phyloP scores from a whole-genome alignment of 139 green algal genomes.

The Edaphochlamys debaryana region DNA sequence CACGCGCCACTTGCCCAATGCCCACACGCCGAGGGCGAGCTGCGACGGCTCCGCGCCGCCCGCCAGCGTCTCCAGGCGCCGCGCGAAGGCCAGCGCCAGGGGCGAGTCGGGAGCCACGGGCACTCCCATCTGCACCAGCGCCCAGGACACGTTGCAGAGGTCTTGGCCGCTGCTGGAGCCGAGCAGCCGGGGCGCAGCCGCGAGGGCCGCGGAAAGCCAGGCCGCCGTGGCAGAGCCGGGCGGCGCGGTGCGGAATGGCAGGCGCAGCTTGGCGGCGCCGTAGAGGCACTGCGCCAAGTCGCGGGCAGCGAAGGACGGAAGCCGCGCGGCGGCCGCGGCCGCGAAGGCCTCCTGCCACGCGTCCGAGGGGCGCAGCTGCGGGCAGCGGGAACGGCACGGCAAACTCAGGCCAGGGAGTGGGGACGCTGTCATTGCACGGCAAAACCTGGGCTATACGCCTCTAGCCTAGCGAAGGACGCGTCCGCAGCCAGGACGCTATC shows the following conservation, averaged over 20 bases:
- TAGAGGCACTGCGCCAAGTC: constrained; percentile 51
- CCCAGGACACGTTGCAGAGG: constrained; percentile 44
- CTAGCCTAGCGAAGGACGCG: too few species aligned
- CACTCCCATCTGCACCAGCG: constrained; percentile 30
- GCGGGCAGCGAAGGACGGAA: constrained; percentile 35
- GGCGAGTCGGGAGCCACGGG: neutral
- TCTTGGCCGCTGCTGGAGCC: constrained; percentile 33
- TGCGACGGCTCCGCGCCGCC: constrained; percentile 10
- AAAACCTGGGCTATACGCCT: too few species aligned
- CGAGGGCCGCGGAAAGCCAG: constrained; percentile 16
- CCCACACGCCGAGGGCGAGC: constrained; percentile 50
- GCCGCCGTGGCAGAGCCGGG: neutral
- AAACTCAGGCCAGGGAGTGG: too few species aligned
- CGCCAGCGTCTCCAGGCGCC: constrained; percentile 24
- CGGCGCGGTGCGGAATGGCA: neutral
- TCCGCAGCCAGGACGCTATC: too few species aligned
- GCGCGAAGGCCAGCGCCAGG: neutral
- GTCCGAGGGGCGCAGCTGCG: constrained; percentile 28
- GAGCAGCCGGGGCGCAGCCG: constrained; percentile 22
- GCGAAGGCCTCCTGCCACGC: constrained; percentile 44
- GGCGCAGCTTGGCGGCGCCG: constrained; percentile 38
- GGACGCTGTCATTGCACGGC: too few species aligned
- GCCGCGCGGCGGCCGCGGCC: neutral
- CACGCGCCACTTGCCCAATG: constrained; percentile 46
- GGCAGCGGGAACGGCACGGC: neutral